Conservation (phyloP, 129 eudicot genomes). For the Flaveria brownii region DNA sequence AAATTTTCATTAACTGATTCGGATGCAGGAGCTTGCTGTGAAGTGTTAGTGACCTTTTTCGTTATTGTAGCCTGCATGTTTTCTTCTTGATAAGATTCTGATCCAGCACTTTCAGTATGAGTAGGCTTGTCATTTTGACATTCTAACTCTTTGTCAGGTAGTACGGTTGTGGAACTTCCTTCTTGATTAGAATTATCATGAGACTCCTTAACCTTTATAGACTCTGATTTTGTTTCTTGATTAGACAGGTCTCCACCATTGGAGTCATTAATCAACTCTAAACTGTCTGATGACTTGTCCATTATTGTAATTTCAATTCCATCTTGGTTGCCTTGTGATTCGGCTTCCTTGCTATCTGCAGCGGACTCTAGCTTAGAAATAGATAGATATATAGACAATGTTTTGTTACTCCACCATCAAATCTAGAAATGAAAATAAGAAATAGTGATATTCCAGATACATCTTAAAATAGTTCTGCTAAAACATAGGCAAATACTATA, state of each 20-base stretch:
- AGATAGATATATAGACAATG: constrained; percentile 12
- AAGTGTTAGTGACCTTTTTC: constrained; percentile 23
- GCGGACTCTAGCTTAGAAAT: constrained; percentile 21
- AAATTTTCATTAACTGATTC: constrained; percentile 34
- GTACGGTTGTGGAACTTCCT: constrained; percentile 38
- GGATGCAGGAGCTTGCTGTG: constrained; percentile 36
- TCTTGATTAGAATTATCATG: constrained; percentile 47
- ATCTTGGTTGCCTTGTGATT: constrained; percentile 39
- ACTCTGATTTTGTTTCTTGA: constrained; percentile 37
- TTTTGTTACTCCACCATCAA: constrained; percentile 6
- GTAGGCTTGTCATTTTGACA: constrained; percentile 18
- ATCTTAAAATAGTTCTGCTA: not conserved
- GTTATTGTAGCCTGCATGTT: not conserved
- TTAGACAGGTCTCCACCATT: constrained; percentile 29
- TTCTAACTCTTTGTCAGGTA: constrained; percentile 39
- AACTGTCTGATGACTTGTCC: constrained; percentile 39
- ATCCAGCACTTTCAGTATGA: constrained; percentile 28
- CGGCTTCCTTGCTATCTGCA: constrained; percentile 20
- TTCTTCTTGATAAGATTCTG: constrained; percentile 34
- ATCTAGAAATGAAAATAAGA: not conserved
- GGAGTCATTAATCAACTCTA: constrained; percentile 34
- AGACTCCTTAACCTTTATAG: constrained; percentile 24
- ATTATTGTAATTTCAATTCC: constrained; percentile 34
- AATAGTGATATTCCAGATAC: not conserved
- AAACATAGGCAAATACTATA: not conserved